These are phyloP conservation scores for Juglanconis juglandina DNA, from an alignment of 2,329 filamentous ascomycete species.

Conservation along the genomic window DNA sequence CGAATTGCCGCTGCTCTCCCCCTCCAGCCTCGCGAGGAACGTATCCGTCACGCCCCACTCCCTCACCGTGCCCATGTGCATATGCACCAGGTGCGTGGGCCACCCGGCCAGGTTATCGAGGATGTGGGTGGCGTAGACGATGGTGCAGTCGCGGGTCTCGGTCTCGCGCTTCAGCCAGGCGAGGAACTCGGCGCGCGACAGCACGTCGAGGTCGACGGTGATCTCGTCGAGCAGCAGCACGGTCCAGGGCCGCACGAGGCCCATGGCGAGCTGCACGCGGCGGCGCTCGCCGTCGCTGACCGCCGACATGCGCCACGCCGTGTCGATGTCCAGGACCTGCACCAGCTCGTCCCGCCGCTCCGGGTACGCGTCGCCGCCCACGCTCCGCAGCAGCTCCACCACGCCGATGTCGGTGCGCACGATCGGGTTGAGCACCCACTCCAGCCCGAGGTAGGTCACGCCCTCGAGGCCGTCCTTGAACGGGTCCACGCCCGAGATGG, in stretches of 20 bases:
- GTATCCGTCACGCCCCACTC: slow-evolving; percentile 74
- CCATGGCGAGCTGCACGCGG: slow-evolving; percentile 94
- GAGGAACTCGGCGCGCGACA: slow-evolving; percentile 81
- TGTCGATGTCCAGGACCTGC: slow-evolving; percentile 84
- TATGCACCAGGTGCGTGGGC: slow-evolving; percentile 94
- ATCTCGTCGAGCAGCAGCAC: slow-evolving; percentile 93
- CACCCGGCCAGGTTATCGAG: slow-evolving; percentile 90
- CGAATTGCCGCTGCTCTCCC: slow-evolving; percentile 63
- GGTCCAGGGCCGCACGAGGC: slow-evolving; percentile 84
- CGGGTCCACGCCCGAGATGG: slow-evolving; percentile 79
- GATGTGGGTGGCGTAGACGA: slow-evolving; percentile 97
- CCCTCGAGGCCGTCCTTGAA: slow-evolving; percentile 89
- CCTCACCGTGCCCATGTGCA: slow-evolving; percentile 84
- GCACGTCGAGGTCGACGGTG: slow-evolving; percentile 90
- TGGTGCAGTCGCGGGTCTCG: slow-evolving; percentile 74
- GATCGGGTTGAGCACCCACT: slow-evolving; percentile 97
- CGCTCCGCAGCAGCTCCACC: slow-evolving; percentile 74
- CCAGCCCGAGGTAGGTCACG: slow-evolving; percentile 92
- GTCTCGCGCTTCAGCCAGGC: slow-evolving; percentile 85
- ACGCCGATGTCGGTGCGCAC: slow-evolving; percentile 95
- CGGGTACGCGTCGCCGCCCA: slow-evolving; percentile 82
- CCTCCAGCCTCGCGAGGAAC: slow-evolving; percentile 58
- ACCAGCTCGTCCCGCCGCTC: slow-evolving; percentile 84
- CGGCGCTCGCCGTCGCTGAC: slow-evolving; percentile 90
- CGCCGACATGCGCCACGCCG: slow-evolving; percentile 90